A percentile compares a stretch with the other conserved stretches of the same genome.
Conservation (phyloP, 2,329 filamentous ascomycete species). For the Diaporthe caulivora region DNA sequence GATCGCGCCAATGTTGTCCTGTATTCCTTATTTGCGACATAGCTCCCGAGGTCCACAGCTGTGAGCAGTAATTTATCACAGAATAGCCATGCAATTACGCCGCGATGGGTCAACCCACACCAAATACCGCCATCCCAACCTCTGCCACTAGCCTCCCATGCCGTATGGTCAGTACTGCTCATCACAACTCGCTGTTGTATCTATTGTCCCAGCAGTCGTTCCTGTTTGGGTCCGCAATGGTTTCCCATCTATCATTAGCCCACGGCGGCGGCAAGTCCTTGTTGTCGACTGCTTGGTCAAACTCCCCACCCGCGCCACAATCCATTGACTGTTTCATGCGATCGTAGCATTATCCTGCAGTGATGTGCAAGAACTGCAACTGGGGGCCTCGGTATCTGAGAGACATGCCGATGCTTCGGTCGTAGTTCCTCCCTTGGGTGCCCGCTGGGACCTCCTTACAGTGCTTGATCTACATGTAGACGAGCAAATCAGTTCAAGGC, state of each 20-base stretch:
- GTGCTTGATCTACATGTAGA: background rate
- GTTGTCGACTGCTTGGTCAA: background rate
- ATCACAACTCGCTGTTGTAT: background rate
- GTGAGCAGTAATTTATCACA: background rate
- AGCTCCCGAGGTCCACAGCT: background rate
- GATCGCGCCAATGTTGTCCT: too few relatives aligned
- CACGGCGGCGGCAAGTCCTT: background rate
- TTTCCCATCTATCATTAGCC: background rate
- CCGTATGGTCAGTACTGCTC: too few relatives aligned
- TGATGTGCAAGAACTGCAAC: background rate
- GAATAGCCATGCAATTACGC: background rate
- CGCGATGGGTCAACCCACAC: too few relatives aligned
- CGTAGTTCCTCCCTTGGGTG: background rate
- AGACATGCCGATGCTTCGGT: conserved; percentile 17
- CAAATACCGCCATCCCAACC: background rate
- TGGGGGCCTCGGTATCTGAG: background rate
- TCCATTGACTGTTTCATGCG: background rate
- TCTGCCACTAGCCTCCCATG: background rate
- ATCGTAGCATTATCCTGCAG: background rate
- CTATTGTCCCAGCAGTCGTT: background rate
- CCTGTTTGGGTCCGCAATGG: background rate
- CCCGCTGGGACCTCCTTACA: background rate
- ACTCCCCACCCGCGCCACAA: background rate
- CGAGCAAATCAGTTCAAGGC: background rate
- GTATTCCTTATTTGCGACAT: too few relatives aligned